Evolutionary conservation across 2,329 filamentous ascomycete genomes (phyloP).

Genomic region (Trichophyton rubrum): DNA sequence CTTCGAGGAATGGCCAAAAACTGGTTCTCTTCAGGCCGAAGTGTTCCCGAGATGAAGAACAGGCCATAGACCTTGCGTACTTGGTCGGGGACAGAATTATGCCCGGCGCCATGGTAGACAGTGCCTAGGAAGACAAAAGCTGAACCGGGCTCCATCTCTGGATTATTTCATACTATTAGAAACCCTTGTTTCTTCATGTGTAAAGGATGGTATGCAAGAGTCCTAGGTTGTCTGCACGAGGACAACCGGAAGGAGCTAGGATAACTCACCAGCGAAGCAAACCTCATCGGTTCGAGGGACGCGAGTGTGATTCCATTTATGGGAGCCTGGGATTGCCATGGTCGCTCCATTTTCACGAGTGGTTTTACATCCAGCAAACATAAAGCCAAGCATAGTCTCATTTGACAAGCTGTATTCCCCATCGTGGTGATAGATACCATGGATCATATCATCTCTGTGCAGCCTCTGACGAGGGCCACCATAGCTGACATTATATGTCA

Average conservation of each 20-base stretch:
- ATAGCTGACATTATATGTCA: constrained; percentile 21
- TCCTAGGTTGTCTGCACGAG: neutral
- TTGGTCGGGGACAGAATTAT: constrained; percentile 23
- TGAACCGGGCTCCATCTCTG: constrained; percentile 29
- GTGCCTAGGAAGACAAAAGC: constrained; percentile 31
- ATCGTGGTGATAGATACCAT: constrained; percentile 21
- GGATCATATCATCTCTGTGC: constrained; percentile 30
- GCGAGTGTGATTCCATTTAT: constrained; percentile 31
- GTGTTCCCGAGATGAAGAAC: constrained; percentile 25
- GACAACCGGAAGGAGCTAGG: neutral
- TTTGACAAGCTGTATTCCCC: constrained; percentile 15
- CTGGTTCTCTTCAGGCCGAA: constrained; percentile 26
- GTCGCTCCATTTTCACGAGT: constrained; percentile 34
- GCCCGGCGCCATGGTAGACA: constrained; percentile 32
- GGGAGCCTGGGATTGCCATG: constrained; percentile 30
- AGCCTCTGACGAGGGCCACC: constrained; percentile 30
- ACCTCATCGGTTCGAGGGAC: constrained; percentile 29
- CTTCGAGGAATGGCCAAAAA: constrained; percentile 4
- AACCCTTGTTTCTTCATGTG: neutral
- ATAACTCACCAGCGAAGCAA: constrained; percentile 20
- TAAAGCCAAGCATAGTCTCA: constrained; percentile 28
- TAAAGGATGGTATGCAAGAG: neutral
- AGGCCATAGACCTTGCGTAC: constrained; percentile 24
- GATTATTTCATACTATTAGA: neutral
- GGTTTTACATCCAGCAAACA: constrained; percentile 30